Base-by-base conservation (phyloP, 2,329 filamentous ascomycete genomes). In the Penicillium decumbens region DNA sequence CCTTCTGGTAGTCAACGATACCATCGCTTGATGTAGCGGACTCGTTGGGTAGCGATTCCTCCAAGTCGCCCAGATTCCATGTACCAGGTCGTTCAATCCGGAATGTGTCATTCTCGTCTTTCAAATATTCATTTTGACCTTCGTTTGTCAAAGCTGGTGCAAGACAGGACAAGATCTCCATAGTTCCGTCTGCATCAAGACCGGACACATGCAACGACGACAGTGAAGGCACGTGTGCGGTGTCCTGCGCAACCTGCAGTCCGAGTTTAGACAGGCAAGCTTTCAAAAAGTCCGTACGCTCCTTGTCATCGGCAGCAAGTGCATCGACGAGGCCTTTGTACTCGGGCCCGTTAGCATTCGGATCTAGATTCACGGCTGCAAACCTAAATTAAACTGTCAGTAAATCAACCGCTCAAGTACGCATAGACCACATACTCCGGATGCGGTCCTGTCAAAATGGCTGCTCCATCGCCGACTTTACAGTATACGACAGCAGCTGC, bases 201-300 rank as follows among this genome's bases (percentile, higher is more conserved):
- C 88, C 85, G 37, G 90, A 92, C 45, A 97, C 77, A 72, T 96
- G 89, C 42, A 96, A 76, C 58, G 78, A 82, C 54, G 92, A 95
- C 32, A 95, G 82, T 50, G 87, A 86, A 10, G 89, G 90, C 67
- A 90, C 80, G 59, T 80, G 77, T 59, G 83, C 77, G 59, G 80
- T 78, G 42, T 88, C 82, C 56, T 84, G 76, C 66, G 81, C 88
- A 45, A 92, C 83, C 50, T 85, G 80, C n/a, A 98, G 77, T 1
- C 88, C 89, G 9, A 98, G 77, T 64, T 93, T 95, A 13, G 73
- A 70, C 23, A 98, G 74, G 57, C 89, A 89, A 10, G 87, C 85
- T 59, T 85, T 89, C 55, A 97, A 71, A 61, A 98, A 96, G 38
- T 78, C 56, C 5, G 82, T 78, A 38, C 93, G 82, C 15, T 81